Percentiles rank a stretch among this genome's conserved stretches.
phyloP scores from a whole-genome alignment of 306 rosid species.

The Lablab purpureus region DNA sequence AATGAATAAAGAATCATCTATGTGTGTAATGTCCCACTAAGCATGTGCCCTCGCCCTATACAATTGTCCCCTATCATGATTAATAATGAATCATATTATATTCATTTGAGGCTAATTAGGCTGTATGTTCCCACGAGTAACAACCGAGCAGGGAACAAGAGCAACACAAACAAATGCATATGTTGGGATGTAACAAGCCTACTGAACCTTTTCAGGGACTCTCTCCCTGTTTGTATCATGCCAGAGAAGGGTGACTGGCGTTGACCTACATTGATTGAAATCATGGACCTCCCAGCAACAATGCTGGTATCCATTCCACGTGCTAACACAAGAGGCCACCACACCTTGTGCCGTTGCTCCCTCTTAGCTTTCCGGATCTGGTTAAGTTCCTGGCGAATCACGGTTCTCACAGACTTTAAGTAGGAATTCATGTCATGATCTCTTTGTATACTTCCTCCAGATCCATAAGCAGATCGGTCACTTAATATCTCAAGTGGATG shows the following conservation, averaged over 20 bases:
- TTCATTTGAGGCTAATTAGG: slow-evolving; percentile 51
- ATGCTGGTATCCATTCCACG: slow-evolving; percentile 49
- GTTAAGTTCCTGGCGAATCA: slow-evolving; percentile 80
- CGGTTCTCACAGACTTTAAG: slow-evolving; percentile 65
- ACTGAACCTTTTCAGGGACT: slow-evolving; percentile 73
- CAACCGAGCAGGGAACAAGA: slow-evolving; percentile 70
- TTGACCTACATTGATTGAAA: slow-evolving; percentile 51
- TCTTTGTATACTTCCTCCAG: slow-evolving; percentile 82
- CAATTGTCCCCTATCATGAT: slow-evolving; percentile 46
- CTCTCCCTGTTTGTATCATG: slow-evolving; percentile 65
- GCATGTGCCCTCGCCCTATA: slow-evolving; percentile 50
- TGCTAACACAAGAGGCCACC: slow-evolving; percentile 76
- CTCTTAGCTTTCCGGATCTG: slow-evolving; percentile 66
- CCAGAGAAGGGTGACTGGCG: slow-evolving; percentile 69
- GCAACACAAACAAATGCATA: slow-evolving; percentile 79
- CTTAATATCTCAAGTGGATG: slow-evolving; percentile 94
- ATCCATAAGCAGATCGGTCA: slow-evolving; percentile 87
- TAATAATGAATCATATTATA: slow-evolving; percentile 39
- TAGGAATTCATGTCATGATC: slow-evolving; percentile 95
- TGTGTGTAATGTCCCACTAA: slow-evolving; percentile 35
- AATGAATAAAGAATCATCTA: slow-evolving; percentile 87
- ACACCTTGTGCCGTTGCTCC: slow-evolving; percentile 68
- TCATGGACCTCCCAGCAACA: slow-evolving; percentile 60
- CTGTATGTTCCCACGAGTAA: slow-evolving; percentile 65
- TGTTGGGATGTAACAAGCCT: slow-evolving; percentile 81